Base-by-base conservation (phyloP, 257 asterid genomes). In the Solanum bulbocastanum region DNA sequence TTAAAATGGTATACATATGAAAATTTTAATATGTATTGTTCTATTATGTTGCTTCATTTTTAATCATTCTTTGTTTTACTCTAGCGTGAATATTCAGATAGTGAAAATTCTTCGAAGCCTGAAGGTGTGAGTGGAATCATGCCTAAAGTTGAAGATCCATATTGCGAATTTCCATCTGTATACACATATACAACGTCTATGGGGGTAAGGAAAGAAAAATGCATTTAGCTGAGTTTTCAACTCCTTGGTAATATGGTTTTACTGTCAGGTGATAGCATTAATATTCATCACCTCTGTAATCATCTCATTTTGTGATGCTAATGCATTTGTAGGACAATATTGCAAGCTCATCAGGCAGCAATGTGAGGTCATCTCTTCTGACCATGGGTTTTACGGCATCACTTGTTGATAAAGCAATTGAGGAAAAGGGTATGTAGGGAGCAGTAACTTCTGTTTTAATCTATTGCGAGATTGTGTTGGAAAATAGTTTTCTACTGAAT, bases 311-410 rank as follows among this genome's bases (percentile, higher is more conserved):
- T 79, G 65, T 60, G 42, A 52, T 69, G 74, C 76, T 81, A 52
- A 81, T 87, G 84, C 84, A 60, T 84, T 73, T 90, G 75, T 69
- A 96, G 98, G 95, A 91, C 66, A 83, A 93, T 88, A 92, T 89
- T 86, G 96, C 96, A 58, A 94, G 98, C 92, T 94, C 99, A 78
- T 96, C 99, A 9, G 89, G 94, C 46, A 92, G 88, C 89, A 92
- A 87, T 86, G 52, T 94, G 79, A 94, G 98, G 88, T 91, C 97
- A 72, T 92, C 96, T 58, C 93, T 96, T 89, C 90, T 95, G 49
- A 98, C 94, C 76, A 96, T 96, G 98, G 99, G 99, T 40, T 96
- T 96, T 84, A 36, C 90, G 20, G 98, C 96, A 30, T 72, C 93
- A n/a, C 95, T 92, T 75, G 94, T 96, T 73, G 93, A 96, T 91